Base-by-base conservation (phyloP, 257 asterid genomes). In the Mitragyna speciosa region DNA sequence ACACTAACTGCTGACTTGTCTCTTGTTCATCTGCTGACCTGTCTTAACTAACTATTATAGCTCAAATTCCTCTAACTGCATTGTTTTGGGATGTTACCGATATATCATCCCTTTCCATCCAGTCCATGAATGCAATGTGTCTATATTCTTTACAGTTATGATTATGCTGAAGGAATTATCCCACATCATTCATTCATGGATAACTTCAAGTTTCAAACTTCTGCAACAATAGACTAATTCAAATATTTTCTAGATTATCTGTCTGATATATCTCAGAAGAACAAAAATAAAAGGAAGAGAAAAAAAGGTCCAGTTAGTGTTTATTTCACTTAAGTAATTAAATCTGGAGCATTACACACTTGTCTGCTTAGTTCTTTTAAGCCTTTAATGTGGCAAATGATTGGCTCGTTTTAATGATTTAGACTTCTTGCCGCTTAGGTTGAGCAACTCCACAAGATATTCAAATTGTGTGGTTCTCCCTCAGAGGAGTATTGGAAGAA, bases 401-500 rank as follows among this genome's bases (percentile, higher is more conserved):
- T 68, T 26, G 39, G 31, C 17, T 24, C 66, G 70, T 69, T 54
- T n/a, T 61, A 71, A 30, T 70, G 36, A 70, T 24, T 76, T 71
- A 15, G 45, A 52, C 75, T 12, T 30, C 68, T 82, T 61, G 30
- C 72, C 79, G 24, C 71, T 48, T 76, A 95, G 99, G 96, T 95
- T 73, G 98, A 93, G 89, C 99, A 95, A 83, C 91, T 95, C 61
- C 99, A 95, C 90, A 93, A 89, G 86, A 91, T 95, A 87, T 91
- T 93, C 82, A 93, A 92, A 78, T 87, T 94, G 76, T 94, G 97
- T 75, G 98, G 99, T 79, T 92, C 99, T 63, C 99, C 98, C 31
- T 72, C 92, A 0, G 96, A 95, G 76, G 99, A 89, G 70, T 95
- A 89, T 84, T 95, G 97, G 98, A 93, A 88, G 89, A 95, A 89